phyloP scores from a whole-genome alignment of 2,329 filamentous ascomycete species.

The Diaporthe eres region DNA sequence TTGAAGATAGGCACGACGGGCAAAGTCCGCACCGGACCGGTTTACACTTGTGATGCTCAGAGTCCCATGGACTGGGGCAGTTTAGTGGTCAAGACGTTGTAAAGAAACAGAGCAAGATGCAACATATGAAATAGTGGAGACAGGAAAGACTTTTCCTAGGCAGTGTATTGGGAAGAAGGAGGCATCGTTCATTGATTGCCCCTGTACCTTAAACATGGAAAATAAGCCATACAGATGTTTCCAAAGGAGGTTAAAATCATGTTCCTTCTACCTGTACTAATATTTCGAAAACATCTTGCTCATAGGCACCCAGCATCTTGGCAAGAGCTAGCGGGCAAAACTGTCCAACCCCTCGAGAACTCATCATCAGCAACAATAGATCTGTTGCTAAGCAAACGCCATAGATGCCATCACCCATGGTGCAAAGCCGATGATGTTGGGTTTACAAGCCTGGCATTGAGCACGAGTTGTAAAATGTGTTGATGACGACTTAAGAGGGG shows the following conservation, averaged over 20 bases:
- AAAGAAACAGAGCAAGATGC: neutral
- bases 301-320: neutral
- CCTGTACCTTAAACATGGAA: neutral
- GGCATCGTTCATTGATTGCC: neutral
- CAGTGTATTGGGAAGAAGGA: neutral
- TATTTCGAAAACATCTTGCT: neutral
- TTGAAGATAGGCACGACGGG: slow-evolving; percentile 22
- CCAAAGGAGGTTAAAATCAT: too few species aligned
- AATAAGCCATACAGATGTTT: neutral
- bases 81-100: neutral
- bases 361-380: neutral
- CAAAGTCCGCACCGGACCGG: slow-evolving; percentile 7
- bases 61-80: neutral
- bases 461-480: neutral
- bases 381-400: neutral
- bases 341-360: neutral
- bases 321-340: neutral
- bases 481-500: neutral
- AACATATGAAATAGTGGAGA: neutral
- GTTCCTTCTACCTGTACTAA: neutral
- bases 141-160: neutral
- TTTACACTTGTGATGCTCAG: neutral
- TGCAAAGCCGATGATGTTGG: neutral
- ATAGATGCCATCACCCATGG: neutral
- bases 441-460: neutral